Evolutionary conservation across 1,284 basidiomycete species (phyloP), one percentile per base, ranked within the genome.

Genomic region (Cutaneotrichosporon spelunceum): DNA sequence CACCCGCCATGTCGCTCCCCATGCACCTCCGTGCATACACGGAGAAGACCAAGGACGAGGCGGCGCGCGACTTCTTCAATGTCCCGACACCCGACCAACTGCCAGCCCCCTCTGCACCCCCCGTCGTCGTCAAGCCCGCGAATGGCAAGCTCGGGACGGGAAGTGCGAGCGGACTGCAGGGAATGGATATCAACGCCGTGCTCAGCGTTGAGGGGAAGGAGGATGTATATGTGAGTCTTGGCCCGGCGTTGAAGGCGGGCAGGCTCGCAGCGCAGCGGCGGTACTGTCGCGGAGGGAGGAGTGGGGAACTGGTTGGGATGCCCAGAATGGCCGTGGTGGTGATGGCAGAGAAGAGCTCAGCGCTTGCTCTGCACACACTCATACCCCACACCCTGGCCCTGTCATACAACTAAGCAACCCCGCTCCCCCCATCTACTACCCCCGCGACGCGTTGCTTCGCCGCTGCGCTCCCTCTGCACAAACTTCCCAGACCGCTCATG

Each of bases 131-230:
- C 59, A 77, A 76, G 66, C 63, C 63, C 6, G 59, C 62, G 5
- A 30, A 55, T 4, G 49, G 66, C 23, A 29, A 57, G 21, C 23
- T 26, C n/a, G 45, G 50, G 23, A 26, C 42, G 24, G 57, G 62
- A 13, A 58, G 53, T 16, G 61, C 61, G 19, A 56, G 60, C 1
- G 70, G 70, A 2, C 60, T 72, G 36, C 70, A 76, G 56, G 86
- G 83, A 77, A 89, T 92, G 85, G 93, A 96, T 66, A 93, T 96
- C 68, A 93, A 88, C 70, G 91, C 93, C 16, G 89, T 95, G 34
- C 81, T 97, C 63, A 91, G 87, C 72, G 82, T 96, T 39, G 83
- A 91, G 66, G 90, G 87, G 23, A 84, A 89, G 68, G 90, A 93
- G 78, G 93, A 96, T 72, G 90, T 93, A 53, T 95, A 94, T 81